Percentiles rank a stretch among this genome's conserved stretches.
Conservation (phyloP, 495 filamentous ascomycete genomes). For the Aspergillus cavernicola region DNA sequence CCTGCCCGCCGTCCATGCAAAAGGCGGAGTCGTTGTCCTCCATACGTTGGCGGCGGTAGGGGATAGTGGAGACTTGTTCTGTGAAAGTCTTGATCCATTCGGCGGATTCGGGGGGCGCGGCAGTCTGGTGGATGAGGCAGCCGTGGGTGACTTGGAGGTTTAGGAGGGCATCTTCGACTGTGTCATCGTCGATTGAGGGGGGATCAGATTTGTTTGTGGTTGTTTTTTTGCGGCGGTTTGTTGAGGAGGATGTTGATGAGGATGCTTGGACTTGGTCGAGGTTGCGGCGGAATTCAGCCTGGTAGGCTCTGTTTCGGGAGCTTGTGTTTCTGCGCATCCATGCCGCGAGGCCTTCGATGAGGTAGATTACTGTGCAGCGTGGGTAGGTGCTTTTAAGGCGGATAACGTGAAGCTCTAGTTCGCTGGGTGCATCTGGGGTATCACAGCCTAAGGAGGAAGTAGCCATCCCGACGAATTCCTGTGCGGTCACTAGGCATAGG, state of each 20-base stretch:
- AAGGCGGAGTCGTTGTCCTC: conserved; percentile 56
- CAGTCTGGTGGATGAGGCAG: conserved; percentile 72
- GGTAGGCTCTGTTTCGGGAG: conserved; percentile 62
- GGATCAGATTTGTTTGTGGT: conserved; percentile 43
- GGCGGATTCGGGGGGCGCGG: conserved; percentile 57
- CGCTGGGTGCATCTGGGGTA: conserved; percentile 7
- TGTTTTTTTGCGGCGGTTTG: conserved; percentile 27
- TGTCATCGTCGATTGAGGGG: conserved; percentile 63
- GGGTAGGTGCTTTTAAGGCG: conserved; percentile 51
- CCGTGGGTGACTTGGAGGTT: conserved; percentile 65
- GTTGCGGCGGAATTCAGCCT: conserved; percentile 60
- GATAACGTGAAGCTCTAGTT: conserved; percentile 58
- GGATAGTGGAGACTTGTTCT: conserved; percentile 73
- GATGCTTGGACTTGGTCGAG: conserved; percentile 27
- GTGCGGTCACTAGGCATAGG: conserved; percentile 61
- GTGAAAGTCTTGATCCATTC: conserved; percentile 79
- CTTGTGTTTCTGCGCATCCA: conserved; percentile 71
- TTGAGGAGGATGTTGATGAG: conserved; percentile 17
- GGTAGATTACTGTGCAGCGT: conserved; percentile 58
- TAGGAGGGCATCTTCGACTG: conserved; percentile 70
- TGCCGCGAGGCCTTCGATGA: conserved; percentile 67
- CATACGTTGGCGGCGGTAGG: conserved; percentile 57
- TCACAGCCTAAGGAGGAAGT: conserved; percentile 28
- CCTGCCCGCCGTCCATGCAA: conserved; percentile 81
- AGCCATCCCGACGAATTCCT: conserved; percentile 64